These are phyloP conservation scores for Marasmius fiardii DNA, from an alignment of 1,284 basidiomycete species.

Conservation along the genomic window DNA sequence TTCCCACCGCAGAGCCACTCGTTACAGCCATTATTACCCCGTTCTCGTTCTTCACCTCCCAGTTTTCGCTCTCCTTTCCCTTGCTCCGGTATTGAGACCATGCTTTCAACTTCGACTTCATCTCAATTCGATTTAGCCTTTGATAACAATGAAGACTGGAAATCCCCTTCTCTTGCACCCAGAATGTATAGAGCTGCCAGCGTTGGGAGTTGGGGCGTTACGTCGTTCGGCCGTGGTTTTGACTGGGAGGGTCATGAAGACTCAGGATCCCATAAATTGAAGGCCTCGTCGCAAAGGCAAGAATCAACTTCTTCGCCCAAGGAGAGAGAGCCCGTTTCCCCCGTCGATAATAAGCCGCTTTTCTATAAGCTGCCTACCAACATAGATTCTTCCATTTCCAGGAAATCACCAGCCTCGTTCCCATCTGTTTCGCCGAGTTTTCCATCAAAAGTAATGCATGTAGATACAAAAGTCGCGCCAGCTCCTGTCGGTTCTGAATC, in stretches of 20 bases:
- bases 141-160: slow-evolving; percentile 58
- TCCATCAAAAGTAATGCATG: slow-evolving; percentile 14
- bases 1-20: neutral
- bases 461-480: slow-evolving; percentile 17
- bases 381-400: slow-evolving; percentile 4
- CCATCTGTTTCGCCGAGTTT: neutral
- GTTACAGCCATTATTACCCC: neutral
- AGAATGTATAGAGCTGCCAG: slow-evolving; percentile 60
- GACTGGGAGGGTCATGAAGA: slow-evolving; percentile 55
- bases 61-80: slow-evolving; percentile 1
- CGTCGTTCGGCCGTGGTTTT: slow-evolving; percentile 78
- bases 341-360: neutral
- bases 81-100: slow-evolving; percentile 11
- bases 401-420: slow-evolving; percentile 9
- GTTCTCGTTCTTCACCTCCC: neutral
- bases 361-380: neutral
- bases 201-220: slow-evolving; percentile 78
- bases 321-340: neutral
- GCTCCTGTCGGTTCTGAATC: slow-evolving; percentile 13
- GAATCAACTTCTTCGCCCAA: slow-evolving; percentile 1
- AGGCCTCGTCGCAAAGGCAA: slow-evolving; percentile 2
- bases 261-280: neutral
- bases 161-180: slow-evolving; percentile 43
- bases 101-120: slow-evolving; percentile 51
- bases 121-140: slow-evolving; percentile 56